Evolutionary conservation across 371 early-diverging fungal genomes (phyloP).

Genomic region (Mortierella sp.): DNA sequence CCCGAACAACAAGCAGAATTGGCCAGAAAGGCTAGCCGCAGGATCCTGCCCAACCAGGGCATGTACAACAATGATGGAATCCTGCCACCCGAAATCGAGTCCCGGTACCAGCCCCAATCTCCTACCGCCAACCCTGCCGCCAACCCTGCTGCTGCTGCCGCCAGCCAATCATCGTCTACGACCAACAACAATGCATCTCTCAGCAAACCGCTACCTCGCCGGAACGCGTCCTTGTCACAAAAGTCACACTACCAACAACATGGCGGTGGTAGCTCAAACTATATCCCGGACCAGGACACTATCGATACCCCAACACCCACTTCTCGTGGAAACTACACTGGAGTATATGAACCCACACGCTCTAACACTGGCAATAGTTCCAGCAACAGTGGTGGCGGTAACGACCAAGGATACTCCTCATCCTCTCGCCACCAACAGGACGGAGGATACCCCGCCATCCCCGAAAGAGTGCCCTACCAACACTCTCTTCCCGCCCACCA

Average conservation of each 20-base stretch:
- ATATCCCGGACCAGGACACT: conserved; percentile 21
- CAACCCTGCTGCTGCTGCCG: neutral
- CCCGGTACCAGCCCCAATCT: conserved; percentile 16
- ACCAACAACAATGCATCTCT: neutral
- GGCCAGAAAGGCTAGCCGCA: conserved; percentile 53
- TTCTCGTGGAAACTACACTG: conserved; percentile 18
- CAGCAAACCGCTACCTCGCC: conserved; percentile 21
- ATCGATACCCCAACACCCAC: neutral
- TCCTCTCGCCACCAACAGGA: neutral
- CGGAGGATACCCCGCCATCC: neutral
- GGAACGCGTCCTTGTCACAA: conserved; percentile 46
- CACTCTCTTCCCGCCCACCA: conserved; percentile 54
- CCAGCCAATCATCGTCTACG: conserved; percentile 21
- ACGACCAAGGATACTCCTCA: conserved; percentile 21
- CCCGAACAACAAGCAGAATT: conserved; percentile 54
- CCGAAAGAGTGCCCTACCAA: conserved; percentile 51
- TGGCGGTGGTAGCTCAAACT: conserved; percentile 12
- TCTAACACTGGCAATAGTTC: conserved; percentile 13
- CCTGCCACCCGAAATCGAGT: conserved; percentile 28
- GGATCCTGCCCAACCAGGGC: conserved; percentile 56
- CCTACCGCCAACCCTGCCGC: neutral
- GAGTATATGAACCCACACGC: conserved; percentile 26
- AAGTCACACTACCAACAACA: conserved; percentile 26
- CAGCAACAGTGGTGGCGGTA: conserved; percentile 4
- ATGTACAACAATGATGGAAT: conserved; percentile 47